Base-by-base conservation (phyloP, 257 asterid genomes). In the Nicotiana noctiflora region DNA sequence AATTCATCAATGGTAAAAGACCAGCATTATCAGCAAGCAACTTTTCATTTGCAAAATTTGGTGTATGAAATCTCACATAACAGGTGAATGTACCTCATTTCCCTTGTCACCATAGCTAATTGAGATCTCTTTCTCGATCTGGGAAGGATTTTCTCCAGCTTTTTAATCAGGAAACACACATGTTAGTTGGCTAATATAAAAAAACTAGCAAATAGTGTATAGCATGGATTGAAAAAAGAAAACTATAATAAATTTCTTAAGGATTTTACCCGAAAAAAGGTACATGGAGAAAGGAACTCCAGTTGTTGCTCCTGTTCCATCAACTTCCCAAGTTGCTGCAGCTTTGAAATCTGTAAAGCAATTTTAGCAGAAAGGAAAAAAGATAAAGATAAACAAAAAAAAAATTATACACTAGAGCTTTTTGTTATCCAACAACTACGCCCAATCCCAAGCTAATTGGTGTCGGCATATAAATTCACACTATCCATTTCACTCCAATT, bases 51-150 rank as follows among this genome's bases (percentile, higher is more conserved):
- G 78, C 78, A 46, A 49, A 72, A 49, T 74, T 23, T 75, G 79
- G 46, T 29, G 68, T 19, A 62, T 64, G 49, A 37, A 63, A 56
- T 40, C 27, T 77, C 78, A 78, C 65, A 86, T 46, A 23, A 80
- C 40, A 76, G 66, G 79, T 46, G 64, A 66, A 29, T 62, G 74
- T 88, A 96, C 99, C 99, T 96, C 99, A 86, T 92, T 93, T 76
- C 99, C 99, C 90, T 96, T 96, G 93, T 88, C 83, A 32, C 99
- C 98, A 46, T 95, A 95, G 83, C 97, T 95, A 86, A 95, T 95
- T 79, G 94, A 85, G 87, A 93, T 90, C 90, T 95, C 99, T 81
- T 88, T 88, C 78, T 82, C 92, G 37, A 81, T 90, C 74, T 88
- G 80, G 61, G 79, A 86, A 52, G 81, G 65, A 85, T 75, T 82